Conservation (phyloP, 306 rosid species). For the Gastrolobium bilobum region DNA sequence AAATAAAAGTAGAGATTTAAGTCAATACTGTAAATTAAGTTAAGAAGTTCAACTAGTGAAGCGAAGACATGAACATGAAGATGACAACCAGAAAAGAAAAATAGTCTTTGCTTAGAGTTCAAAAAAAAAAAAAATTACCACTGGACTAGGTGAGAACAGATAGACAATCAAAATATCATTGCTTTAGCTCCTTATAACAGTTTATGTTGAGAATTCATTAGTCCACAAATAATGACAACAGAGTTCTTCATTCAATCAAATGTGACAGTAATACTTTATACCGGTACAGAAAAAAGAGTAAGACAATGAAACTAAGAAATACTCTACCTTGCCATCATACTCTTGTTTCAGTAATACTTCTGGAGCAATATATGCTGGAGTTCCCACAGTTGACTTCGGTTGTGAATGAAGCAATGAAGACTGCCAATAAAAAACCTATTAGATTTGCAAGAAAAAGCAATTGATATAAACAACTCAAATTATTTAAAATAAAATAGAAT, state of each 20-base stretch:
- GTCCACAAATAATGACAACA: background rate
- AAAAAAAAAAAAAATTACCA: slow-evolving; percentile 40
- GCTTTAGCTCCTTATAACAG: slow-evolving; percentile 12
- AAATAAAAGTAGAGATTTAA: background rate
- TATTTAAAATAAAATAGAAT: background rate
- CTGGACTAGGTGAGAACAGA: slow-evolving; percentile 10
- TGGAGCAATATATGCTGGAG: slow-evolving; percentile 99
- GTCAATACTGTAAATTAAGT: slow-evolving; percentile 6
- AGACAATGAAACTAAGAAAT: slow-evolving; percentile 23
- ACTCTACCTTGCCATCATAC: slow-evolving; percentile 92
- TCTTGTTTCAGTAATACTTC: slow-evolving; percentile 87
- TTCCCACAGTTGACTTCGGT: slow-evolving; percentile 96
- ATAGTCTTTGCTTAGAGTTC: background rate
- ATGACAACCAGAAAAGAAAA: slow-evolving; percentile 17
- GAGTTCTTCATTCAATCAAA: slow-evolving; percentile 30
- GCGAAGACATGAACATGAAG: slow-evolving; percentile 20
- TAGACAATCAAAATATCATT: slow-evolving; percentile 13
- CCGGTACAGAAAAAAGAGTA: slow-evolving; percentile 27
- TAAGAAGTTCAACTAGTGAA: slow-evolving; percentile 29
- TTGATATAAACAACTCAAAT: slow-evolving; percentile 14
- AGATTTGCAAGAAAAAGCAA: slow-evolving; percentile 13
- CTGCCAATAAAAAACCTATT: slow-evolving; percentile 56
- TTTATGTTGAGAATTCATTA: background rate
- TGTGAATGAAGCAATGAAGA: slow-evolving; percentile 97
- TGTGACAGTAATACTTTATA: background rate